Conservation (phyloP, 73 alveolate genomes). For the Blepharisma japonicum region DNA sequence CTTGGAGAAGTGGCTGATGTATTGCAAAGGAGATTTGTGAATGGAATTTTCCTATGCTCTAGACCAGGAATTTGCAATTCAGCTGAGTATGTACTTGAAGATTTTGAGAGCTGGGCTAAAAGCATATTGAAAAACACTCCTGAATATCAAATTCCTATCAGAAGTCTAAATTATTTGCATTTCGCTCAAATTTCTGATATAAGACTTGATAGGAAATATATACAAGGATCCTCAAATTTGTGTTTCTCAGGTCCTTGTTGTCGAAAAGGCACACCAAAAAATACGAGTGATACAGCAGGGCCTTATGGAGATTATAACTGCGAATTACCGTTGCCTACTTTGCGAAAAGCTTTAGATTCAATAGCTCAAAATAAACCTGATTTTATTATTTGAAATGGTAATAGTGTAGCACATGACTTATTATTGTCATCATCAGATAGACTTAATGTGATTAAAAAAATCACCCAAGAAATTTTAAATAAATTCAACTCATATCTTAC, state of each 20-base stretch:
- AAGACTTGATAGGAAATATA: neutral
- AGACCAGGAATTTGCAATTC: neutral
- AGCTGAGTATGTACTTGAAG: neutral
- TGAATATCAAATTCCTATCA: neutral
- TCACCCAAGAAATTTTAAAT: neutral
- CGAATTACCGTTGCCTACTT: neutral
- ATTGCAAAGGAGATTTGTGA: neutral
- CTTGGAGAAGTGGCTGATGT: neutral
- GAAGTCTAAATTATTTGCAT: neutral
- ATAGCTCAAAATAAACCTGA: neutral
- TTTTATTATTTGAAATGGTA: conserved; percentile 13
- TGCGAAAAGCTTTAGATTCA: neutral
- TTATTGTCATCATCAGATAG: neutral
- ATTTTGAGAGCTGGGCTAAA: neutral
- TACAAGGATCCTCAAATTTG: neutral
- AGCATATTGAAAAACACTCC: neutral
- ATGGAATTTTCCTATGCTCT: neutral
- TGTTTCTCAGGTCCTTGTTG: neutral
- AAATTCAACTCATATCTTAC: neutral
- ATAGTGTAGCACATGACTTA: neutral
- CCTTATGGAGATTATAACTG: neutral
- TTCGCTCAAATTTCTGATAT: conserved; percentile 13
- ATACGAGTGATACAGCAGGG: neutral
- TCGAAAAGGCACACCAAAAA: neutral
- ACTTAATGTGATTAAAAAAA: neutral